phyloP scores from a whole-genome alignment of 1,284 basidiomycete species.

The Ganoderma resinaceum region DNA sequence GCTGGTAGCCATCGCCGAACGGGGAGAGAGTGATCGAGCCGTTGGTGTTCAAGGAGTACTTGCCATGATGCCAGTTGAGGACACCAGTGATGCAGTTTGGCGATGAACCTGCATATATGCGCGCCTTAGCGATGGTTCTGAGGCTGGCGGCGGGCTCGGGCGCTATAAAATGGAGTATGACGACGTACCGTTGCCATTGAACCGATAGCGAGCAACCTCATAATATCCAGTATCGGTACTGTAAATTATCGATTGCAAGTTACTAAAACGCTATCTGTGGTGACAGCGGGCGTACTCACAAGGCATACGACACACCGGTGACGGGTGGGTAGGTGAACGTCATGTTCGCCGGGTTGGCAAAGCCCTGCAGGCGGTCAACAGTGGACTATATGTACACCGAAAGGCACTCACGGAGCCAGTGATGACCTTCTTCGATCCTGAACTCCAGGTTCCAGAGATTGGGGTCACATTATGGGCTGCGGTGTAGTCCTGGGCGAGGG shows the following conservation, averaged over 20 bases:
- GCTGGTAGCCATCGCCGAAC: constrained; percentile 86
- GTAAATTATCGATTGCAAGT: constrained; percentile 12
- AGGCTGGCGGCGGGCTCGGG: not conserved
- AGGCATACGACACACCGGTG: constrained; percentile 87
- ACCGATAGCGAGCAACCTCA: constrained; percentile 89
- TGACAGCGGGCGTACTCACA: constrained; percentile 60
- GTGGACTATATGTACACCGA: constrained; percentile 3
- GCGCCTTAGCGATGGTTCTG: not conserved
- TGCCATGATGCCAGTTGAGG: constrained; percentile 89
- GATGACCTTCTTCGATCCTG: constrained; percentile 74
- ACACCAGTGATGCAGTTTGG: constrained; percentile 87
- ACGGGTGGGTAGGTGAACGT: constrained; percentile 84
- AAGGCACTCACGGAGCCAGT: constrained; percentile 79
- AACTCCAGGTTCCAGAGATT: constrained; percentile 86
- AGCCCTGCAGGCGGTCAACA: constrained; percentile 57
- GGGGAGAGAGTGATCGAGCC: constrained; percentile 80
- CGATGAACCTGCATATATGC: constrained; percentile 58
- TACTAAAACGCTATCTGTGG: not conserved
- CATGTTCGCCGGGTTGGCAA: constrained; percentile 82
- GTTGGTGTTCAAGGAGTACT: constrained; percentile 69
- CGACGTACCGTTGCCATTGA: constrained; percentile 76
- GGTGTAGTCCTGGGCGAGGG: constrained; percentile 46
- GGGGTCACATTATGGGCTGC: constrained; percentile 64
- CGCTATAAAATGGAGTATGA: not conserved
- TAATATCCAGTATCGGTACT: constrained; percentile 79